These are phyloP conservation scores for Trametes sp. DNA, from an alignment of 1,284 basidiomycete species.

Conservation along the genomic window DNA sequence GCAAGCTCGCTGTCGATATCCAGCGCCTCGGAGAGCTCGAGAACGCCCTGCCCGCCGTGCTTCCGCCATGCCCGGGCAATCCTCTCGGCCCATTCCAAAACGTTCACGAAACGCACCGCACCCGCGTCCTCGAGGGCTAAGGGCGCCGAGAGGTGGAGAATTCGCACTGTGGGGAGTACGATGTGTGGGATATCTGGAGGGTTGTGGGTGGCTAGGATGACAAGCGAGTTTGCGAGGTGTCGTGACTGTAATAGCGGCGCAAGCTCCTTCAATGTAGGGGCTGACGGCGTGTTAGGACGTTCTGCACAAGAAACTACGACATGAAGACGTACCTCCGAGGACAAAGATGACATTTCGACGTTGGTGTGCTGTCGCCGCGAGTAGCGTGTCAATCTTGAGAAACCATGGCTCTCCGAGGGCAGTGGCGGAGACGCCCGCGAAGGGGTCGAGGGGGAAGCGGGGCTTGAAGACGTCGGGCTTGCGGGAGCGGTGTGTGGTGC, in stretches of 20 bases:
- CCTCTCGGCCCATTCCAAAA: slow-evolving; percentile 61
- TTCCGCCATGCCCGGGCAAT: slow-evolving; percentile 56
- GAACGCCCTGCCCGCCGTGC: slow-evolving; percentile 42
- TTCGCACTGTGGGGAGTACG: slow-evolving; percentile 49
- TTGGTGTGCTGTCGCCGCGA: slow-evolving; percentile 34
- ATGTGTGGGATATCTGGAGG: slow-evolving; percentile 47
- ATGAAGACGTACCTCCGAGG: slow-evolving; percentile 51
- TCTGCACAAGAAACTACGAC: neutral
- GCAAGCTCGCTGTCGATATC: slow-evolving; percentile 36
- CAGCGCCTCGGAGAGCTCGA: slow-evolving; percentile 43
- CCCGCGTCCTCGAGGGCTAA: slow-evolving; percentile 54
- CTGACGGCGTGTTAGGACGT: slow-evolving; percentile 35
- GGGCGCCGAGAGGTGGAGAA: slow-evolving; percentile 53
- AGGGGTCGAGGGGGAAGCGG: slow-evolving; percentile 58
- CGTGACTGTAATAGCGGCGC: slow-evolving; percentile 53
- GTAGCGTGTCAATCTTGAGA: slow-evolving; percentile 41
- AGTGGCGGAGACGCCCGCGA: slow-evolving; percentile 39
- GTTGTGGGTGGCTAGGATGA: slow-evolving; percentile 58
- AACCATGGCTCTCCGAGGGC: slow-evolving; percentile 47
- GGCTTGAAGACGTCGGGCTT: slow-evolving; percentile 54
- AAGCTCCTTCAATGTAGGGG: slow-evolving; percentile 50
- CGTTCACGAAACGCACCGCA: slow-evolving; percentile 56
- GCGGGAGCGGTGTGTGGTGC: slow-evolving; percentile 28
- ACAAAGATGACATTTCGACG: slow-evolving; percentile 55
- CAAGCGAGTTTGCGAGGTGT: slow-evolving; percentile 52